Conservation (phyloP, 116 monocot species). For the Cymodocea nodosa region DNA sequence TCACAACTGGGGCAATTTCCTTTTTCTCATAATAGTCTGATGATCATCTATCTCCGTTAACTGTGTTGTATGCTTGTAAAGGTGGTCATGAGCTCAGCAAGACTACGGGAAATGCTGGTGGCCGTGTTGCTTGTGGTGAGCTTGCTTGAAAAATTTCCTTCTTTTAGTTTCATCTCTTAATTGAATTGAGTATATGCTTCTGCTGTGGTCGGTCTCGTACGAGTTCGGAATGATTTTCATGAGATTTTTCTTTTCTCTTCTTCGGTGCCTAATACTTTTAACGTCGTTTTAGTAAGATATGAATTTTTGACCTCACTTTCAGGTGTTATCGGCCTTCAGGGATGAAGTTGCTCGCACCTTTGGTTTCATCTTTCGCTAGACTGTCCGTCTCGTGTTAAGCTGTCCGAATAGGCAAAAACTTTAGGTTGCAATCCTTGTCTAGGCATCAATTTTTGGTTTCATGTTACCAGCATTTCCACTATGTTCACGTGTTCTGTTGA, state of each 20-base stretch:
- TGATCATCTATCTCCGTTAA: background rate
- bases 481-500: no score
- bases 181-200: background rate
- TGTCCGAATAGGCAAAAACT: no score
- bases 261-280: no score
- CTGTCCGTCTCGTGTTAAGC: background rate
- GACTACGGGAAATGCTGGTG: conserved; percentile 54
- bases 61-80: background rate
- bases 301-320: background rate
- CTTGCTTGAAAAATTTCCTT: background rate
- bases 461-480: no score
- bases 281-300: background rate
- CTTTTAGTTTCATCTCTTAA: background rate
- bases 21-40: background rate
- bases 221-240: background rate
- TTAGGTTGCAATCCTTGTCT: no score
- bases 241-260: background rate
- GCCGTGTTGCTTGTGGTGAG: conserved; percentile 44
- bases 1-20: background rate
- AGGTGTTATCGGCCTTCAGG: conserved; percentile 13
- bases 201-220: background rate
- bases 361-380: background rate
- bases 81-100: conserved; percentile 66
- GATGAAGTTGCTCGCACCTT: background rate
- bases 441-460: no score